Conservation (phyloP, 257 asterid species). For the Datura wrightii region DNA sequence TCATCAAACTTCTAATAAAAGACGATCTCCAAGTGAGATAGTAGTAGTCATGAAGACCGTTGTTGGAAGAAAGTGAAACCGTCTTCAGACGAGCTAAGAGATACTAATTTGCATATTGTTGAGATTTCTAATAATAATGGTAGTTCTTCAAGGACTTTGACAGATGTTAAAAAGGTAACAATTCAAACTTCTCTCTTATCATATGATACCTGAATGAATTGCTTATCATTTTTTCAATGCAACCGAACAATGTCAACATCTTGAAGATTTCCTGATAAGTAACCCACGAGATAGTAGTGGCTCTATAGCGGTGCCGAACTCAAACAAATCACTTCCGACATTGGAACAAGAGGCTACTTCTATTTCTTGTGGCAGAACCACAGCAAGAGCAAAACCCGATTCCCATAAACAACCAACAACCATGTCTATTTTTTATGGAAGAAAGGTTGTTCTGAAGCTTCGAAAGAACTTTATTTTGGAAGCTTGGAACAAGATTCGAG, state of each 20-base stretch:
- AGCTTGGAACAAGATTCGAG: neutral
- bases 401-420: neutral
- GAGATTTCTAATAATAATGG: neutral
- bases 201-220: neutral
- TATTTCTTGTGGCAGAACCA: rapidly evolving
- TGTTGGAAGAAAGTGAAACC: too few species aligned
- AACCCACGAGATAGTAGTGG: neutral
- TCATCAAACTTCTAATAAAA: neutral
- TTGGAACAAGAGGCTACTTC: neutral
- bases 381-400: rapidly evolving
- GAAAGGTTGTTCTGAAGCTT: neutral
- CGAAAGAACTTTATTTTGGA: neutral
- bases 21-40: too few species aligned
- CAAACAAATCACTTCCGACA: neutral
- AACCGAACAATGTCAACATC: neutral
- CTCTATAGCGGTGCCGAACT: neutral
- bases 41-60: too few species aligned
- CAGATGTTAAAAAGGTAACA: neutral
- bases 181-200: neutral
- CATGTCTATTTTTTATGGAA: neutral
- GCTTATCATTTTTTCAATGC: neutral
- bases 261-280: neutral
- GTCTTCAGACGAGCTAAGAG: neutral
- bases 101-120: neutral
- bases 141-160: neutral